phyloP scores from a whole-genome alignment of 176 grass and related monocot genomes.

The Dactylis glomerata region DNA sequence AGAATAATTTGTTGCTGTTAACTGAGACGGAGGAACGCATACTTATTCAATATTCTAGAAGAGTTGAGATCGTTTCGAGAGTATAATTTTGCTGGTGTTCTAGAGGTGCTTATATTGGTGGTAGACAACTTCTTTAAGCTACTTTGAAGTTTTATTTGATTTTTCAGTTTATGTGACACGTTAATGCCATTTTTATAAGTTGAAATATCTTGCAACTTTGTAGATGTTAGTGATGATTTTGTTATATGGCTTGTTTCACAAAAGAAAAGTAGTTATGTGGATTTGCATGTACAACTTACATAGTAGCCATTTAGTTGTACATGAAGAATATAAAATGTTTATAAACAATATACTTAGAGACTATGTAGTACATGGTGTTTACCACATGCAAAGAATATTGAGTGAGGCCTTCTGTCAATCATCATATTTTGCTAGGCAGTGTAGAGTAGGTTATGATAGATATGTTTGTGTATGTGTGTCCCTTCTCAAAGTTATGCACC shows the following conservation, averaged over 20 bases:
- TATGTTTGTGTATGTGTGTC: not conserved
- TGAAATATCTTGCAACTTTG: not conserved
- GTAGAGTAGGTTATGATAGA: not conserved
- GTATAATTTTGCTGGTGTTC: not conserved
- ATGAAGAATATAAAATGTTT: not conserved
- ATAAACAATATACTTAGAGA: not conserved
- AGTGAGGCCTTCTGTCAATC: not conserved
- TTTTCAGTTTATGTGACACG: not conserved
- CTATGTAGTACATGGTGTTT: not conserved
- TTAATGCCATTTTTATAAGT: not conserved
- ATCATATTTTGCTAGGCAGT: not conserved
- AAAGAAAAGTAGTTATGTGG: not conserved
- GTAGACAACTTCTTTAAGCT: not conserved
- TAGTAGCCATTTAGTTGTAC: not conserved
- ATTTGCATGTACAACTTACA: not conserved
- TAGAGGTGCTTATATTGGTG: not conserved
- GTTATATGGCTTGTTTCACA: not conserved
- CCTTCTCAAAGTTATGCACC: slow-evolving; percentile 3
- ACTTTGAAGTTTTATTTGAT: not conserved
- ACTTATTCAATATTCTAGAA: not conserved
- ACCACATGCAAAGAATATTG: not conserved
- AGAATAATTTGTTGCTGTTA: not conserved
- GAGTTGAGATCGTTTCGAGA: not conserved
- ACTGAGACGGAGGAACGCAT: not conserved
- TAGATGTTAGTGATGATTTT: not conserved